phyloP scores from a whole-genome alignment of 139 green algal species.

The Auxenochlorella pyrenoidosa region DNA sequence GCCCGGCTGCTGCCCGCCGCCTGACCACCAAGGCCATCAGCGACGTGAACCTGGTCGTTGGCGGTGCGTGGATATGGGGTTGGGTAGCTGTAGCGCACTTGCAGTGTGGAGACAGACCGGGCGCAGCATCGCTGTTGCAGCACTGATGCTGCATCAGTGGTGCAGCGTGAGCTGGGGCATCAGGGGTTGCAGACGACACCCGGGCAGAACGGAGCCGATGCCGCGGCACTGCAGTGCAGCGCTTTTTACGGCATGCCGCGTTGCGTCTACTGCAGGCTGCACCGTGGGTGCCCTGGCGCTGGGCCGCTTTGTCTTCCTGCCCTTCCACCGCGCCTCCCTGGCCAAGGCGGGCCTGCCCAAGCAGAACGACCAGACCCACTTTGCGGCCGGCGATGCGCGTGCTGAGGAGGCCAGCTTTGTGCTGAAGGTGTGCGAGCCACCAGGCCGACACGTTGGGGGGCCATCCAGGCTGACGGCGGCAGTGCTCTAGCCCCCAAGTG shows the following conservation, averaged over 20 bases:
- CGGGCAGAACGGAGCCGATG: too few relatives aligned
- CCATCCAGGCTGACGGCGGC: too few relatives aligned
- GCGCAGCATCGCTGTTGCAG: background rate
- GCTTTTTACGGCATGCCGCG: too few relatives aligned
- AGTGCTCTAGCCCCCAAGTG: too few relatives aligned
- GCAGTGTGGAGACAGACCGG: background rate
- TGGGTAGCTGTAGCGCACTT: background rate
- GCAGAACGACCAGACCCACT: constrained; percentile 81
- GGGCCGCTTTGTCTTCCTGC: constrained; percentile 81
- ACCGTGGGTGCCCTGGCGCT: constrained; percentile 68
- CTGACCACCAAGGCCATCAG: constrained; percentile 34
- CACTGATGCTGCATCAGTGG: background rate
- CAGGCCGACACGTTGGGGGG: too few relatives aligned
- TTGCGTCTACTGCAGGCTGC: background rate
- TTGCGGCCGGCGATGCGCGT: constrained; percentile 78
- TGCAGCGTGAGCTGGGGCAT: background rate
- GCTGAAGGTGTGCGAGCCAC: constrained; percentile 20
- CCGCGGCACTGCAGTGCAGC: too few relatives aligned
- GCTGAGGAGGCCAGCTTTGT: constrained; percentile 61
- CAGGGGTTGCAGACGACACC: too few relatives aligned
- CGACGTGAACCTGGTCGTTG: constrained; percentile 51
- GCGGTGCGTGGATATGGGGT: constrained; percentile 6
- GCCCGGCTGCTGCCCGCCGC: background rate
- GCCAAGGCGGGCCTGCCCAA: constrained; percentile 72
- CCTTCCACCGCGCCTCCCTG: constrained; percentile 65